phyloP scores from a whole-genome alignment of 352 stramenopile genomes.

The Globisporangium mamillatum region DNA sequence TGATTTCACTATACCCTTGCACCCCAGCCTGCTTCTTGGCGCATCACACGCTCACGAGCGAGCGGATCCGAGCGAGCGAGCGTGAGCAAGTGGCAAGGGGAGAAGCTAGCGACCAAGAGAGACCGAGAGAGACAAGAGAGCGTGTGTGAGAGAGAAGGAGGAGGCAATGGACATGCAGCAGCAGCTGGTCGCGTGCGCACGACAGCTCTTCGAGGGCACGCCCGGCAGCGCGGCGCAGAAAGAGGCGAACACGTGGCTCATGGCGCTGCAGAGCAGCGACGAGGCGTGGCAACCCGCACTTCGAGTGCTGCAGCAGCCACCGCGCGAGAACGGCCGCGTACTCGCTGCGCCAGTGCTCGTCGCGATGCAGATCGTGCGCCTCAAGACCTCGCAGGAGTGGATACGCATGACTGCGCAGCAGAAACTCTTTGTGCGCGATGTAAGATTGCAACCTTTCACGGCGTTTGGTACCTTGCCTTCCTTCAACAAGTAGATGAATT shows the following conservation, averaged over 20 bases:
- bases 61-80: not conserved
- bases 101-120: not conserved
- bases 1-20: no score
- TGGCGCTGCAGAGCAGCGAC: slow-evolving; percentile 52
- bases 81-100: not conserved
- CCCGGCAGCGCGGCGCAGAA: slow-evolving; percentile 50
- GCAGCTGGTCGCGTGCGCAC: slow-evolving; percentile 52
- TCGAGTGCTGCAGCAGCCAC: slow-evolving; percentile 44
- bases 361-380: slow-evolving; percentile 64
- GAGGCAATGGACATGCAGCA: slow-evolving; percentile 33
- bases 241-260: slow-evolving; percentile 67
- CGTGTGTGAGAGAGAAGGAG: not conserved
- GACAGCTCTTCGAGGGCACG: slow-evolving; percentile 62
- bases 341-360: slow-evolving; percentile 45
- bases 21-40: not conserved
- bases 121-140: not conserved
- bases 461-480: not conserved
- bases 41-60: not conserved
- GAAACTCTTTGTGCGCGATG: slow-evolving; percentile 40
- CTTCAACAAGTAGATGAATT: not conserved
- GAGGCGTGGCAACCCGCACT: slow-evolving; percentile 60
- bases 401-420: slow-evolving; percentile 28
- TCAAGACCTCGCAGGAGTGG: slow-evolving; percentile 66
- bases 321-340: slow-evolving; percentile 16
- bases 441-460: slow-evolving; percentile 18